These are phyloP conservation scores for Oenanthe javanica DNA, from an alignment of 140 eudicot genomes.

Conservation along the genomic window DNA sequence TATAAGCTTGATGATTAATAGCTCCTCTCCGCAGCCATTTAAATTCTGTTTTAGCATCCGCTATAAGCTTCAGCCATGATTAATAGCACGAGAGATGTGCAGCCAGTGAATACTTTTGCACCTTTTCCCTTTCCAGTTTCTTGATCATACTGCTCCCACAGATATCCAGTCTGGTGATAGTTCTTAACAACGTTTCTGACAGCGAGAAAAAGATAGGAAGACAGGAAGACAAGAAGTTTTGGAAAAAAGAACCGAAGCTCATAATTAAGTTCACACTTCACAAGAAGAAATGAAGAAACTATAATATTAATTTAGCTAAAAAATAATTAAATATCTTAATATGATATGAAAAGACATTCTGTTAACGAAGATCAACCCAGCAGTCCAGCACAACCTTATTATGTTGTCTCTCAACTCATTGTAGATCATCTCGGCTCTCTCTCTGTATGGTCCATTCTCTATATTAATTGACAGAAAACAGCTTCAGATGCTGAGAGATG, in stretches of 20 bases:
- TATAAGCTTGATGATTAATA: too few species aligned
- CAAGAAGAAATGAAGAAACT: neutral
- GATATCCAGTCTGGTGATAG: conserved; percentile 60
- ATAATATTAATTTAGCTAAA: too few species aligned
- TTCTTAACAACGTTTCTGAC: conserved; percentile 71
- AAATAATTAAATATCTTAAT: too few species aligned
- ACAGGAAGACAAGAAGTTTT: neutral
- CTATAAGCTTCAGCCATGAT: conserved; percentile 81
- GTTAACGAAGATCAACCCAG: neutral
- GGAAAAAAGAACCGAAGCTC: too few species aligned
- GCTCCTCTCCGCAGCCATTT: too few species aligned
- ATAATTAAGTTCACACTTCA: too few species aligned
- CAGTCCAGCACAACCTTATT: conserved; percentile 39
- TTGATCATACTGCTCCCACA: conserved; percentile 98
- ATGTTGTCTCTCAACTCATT: conserved; percentile 67
- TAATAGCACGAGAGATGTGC: conserved; percentile 75
- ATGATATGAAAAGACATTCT: neutral
- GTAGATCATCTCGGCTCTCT: conserved; percentile 60
- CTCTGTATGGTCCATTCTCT: conserved; percentile 90
- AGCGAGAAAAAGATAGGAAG: neutral
- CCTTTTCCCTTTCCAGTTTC: conserved; percentile 90
- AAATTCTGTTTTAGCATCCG: neutral
- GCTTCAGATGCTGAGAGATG: neutral
- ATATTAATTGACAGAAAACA: neutral
- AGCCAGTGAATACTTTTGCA: conserved; percentile 79